These are phyloP conservation scores for Picochlorum sp. DNA, from an alignment of 139 green algal genomes.

Conservation along the genomic window DNA sequence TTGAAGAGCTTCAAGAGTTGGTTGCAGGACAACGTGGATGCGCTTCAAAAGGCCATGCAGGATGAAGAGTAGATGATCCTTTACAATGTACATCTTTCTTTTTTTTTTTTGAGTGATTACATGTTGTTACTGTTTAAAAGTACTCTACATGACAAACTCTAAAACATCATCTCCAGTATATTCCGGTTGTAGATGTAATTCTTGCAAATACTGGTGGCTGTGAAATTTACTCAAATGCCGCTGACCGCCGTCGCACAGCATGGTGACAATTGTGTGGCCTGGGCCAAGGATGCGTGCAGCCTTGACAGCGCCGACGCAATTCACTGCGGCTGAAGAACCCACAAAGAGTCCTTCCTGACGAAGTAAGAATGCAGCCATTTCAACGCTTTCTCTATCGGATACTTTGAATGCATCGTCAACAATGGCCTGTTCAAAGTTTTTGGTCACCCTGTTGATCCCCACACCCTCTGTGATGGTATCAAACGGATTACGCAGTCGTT, in stretches of 20 bases:
- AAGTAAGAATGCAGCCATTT: constrained; percentile 77
- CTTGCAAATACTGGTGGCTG: constrained; percentile 60
- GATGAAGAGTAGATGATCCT: not conserved
- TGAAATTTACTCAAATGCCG: constrained; percentile 88
- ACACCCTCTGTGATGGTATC: constrained; percentile 91
- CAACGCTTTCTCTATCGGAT: constrained; percentile 69
- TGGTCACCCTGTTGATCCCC: constrained; percentile 88
- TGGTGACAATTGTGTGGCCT: constrained; percentile 81
- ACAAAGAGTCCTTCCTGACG: constrained; percentile 88
- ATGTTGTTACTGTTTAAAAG: no score
- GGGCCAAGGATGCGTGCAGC: constrained; percentile 61
- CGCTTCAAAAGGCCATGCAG: not conserved
- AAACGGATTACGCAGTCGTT: constrained; percentile 74
- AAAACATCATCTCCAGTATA: constrained; percentile 11
- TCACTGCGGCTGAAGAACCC: constrained; percentile 75
- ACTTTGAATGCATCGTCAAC: constrained; percentile 72
- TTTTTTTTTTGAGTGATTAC: no score
- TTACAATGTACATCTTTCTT: not conserved
- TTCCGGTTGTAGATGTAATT: constrained; percentile 30
- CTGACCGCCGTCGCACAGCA: constrained; percentile 82
- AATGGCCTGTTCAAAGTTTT: constrained; percentile 71
- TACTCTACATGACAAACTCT: constrained; percentile 20
- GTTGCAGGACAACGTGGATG: not conserved
- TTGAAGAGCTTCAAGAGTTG: constrained; percentile 1
- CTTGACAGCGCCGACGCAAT: constrained; percentile 88